phyloP scores from a whole-genome alignment of 2,329 filamentous ascomycete genomes.

The Fusarium falciforme region DNA sequence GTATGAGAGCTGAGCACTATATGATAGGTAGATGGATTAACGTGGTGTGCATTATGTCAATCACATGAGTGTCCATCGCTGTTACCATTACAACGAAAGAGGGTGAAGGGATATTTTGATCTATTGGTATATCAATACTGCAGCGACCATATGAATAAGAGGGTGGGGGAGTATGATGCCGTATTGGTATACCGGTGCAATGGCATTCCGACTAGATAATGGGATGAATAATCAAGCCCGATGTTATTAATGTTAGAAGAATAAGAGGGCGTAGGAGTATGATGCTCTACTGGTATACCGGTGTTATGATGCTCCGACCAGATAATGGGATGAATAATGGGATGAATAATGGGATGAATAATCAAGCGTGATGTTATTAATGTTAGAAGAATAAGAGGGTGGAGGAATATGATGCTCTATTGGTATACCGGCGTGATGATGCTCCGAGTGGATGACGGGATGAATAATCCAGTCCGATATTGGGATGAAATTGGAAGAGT shows the following conservation, averaged over 20 bases:
- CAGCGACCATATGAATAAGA: background rate
- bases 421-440: background rate
- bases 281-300: background rate
- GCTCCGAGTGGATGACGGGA: background rate
- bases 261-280: constrained; percentile 4
- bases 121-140: constrained; percentile 11
- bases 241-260: background rate
- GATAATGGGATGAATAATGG: background rate
- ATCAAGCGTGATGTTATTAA: background rate
- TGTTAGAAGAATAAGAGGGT: background rate
- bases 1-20: background rate
- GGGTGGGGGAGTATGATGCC: too few relatives aligned
- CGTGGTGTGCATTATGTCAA: background rate
- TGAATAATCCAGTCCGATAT: constrained; percentile 3
- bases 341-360: background rate
- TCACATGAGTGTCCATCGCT: background rate
- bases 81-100: constrained; percentile 9
- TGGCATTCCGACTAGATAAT: too few relatives aligned
- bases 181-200: too few relatives aligned
- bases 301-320: background rate
- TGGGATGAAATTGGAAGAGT: constrained; percentile 3
- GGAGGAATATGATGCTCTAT: background rate
- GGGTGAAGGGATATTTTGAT: constrained; percentile 10
- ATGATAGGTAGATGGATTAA: background rate
- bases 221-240: too few relatives aligned